A percentile compares a stretch with the other conserved stretches of the same genome.
Conservation (phyloP, 2,329 filamentous ascomycete species). For the Cercospora sesami region DNA sequence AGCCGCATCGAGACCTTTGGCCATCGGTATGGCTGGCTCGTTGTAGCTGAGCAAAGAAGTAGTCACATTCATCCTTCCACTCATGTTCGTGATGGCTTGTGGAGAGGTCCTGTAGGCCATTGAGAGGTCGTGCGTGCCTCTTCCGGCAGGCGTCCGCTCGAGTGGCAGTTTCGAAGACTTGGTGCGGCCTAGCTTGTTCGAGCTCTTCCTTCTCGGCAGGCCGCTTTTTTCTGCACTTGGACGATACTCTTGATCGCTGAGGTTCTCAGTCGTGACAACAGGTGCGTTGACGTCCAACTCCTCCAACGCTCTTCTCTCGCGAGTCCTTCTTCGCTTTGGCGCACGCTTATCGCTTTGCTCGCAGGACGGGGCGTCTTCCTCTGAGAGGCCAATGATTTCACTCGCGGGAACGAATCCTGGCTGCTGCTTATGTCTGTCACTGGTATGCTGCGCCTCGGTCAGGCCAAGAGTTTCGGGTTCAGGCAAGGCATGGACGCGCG, state of each 20-base stretch:
- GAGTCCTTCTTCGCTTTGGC: constrained; percentile 32
- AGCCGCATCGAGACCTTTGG: constrained; percentile 14
- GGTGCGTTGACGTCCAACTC: constrained; percentile 31
- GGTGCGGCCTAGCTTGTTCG: constrained; percentile 31
- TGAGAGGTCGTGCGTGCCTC: constrained; percentile 28
- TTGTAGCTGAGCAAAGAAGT: constrained; percentile 31
- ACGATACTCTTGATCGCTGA: constrained; percentile 18
- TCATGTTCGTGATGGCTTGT: constrained; percentile 10
- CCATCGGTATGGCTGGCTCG: constrained; percentile 26
- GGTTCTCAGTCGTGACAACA: neutral
- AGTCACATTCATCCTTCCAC: constrained; percentile 22
- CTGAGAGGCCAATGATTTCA: constrained; percentile 29
- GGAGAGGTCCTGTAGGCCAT: neutral
- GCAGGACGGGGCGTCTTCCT: constrained; percentile 8
- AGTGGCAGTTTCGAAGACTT: constrained; percentile 44
- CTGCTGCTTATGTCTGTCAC: constrained; percentile 5
- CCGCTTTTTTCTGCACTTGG: constrained; percentile 17
- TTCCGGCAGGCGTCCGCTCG: constrained; percentile 40
- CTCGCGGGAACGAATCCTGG: constrained; percentile 36
- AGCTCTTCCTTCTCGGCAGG: constrained; percentile 27
- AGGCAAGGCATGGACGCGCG: neutral
- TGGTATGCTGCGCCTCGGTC: neutral
- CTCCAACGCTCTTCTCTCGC: constrained; percentile 26
- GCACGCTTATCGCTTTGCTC: constrained; percentile 14
- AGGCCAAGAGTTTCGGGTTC: neutral